Conservation (phyloP, 1,284 basidiomycete species). For the Paramarasmius palmivorus region DNA sequence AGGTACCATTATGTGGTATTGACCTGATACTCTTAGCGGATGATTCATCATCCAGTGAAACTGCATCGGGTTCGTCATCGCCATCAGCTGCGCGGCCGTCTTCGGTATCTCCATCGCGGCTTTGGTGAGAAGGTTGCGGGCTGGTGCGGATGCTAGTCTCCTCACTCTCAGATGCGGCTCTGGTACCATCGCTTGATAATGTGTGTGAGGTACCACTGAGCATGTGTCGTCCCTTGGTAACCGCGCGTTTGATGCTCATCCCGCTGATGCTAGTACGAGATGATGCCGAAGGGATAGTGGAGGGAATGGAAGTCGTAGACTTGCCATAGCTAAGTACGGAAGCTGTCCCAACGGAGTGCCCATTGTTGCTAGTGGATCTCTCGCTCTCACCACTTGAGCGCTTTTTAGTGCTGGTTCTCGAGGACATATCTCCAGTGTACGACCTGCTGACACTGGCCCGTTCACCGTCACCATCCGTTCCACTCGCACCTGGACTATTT, state of each 20-base stretch:
- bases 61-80: conserved; percentile 32
- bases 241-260: not conserved
- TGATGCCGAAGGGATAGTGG: not conserved
- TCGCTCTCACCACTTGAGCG: not conserved
- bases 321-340: not conserved
- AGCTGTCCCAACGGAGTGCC: not conserved
- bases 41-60: conserved; percentile 30
- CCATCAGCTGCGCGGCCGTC: conserved; percentile 22
- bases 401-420: not conserved
- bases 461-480: conserved; percentile 13
- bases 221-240: not conserved
- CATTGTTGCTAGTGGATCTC: not conserved
- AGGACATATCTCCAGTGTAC: not conserved
- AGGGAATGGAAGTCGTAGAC: not conserved
- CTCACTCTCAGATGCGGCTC: not conserved
- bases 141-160: not conserved
- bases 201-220: not conserved
- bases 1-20: conserved; percentile 69
- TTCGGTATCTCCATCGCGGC: conserved; percentile 23
- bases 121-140: conserved; percentile 9
- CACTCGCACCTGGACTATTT: conserved; percentile 14
- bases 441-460: not conserved
- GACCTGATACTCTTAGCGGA: conserved; percentile 30
- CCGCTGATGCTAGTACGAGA: not conserved
- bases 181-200: not conserved